phyloP scores from a whole-genome alignment of 805 yeast species.

The Zygotorulaspora florentina region DNA sequence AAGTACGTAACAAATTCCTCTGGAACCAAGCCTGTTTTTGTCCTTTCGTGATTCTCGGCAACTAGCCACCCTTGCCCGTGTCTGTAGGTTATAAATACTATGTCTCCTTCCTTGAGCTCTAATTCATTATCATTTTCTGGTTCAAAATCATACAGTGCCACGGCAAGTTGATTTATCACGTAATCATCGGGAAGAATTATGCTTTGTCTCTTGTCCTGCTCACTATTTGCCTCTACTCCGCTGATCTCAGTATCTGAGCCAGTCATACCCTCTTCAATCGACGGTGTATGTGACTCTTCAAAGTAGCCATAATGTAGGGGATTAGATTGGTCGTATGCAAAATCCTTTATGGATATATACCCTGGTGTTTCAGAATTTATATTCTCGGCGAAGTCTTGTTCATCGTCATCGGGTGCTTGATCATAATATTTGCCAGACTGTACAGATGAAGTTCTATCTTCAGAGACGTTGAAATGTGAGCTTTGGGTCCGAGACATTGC shows the following conservation, averaged over 20 bases:
- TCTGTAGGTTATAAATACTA: constrained; percentile 78
- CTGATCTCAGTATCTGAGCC: constrained; percentile 16
- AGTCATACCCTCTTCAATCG: constrained; percentile 24
- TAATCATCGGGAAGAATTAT: constrained; percentile 32
- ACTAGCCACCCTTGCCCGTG: constrained; percentile 99
- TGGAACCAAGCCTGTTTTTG: constrained; percentile 81
- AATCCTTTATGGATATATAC: constrained; percentile 64
- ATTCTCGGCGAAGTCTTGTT: constrained; percentile 11
- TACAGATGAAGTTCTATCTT: not conserved
- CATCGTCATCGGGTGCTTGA: constrained; percentile 13
- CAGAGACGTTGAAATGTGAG: not conserved
- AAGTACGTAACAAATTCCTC: constrained; percentile 79
- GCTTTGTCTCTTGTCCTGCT: constrained; percentile 28
- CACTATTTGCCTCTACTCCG: constrained; percentile 18
- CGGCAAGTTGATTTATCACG: constrained; percentile 55
- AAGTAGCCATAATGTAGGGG: constrained; percentile 67
- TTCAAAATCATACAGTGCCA: constrained; percentile 82
- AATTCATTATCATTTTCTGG: constrained; percentile 96
- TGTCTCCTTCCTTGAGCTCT: constrained; percentile 70
- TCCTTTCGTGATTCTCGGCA: constrained; percentile 51
- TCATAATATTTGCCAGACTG: constrained; percentile 1
- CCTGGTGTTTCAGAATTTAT: constrained; percentile 21
- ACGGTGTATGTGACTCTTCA: constrained; percentile 19
- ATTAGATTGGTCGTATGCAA: constrained; percentile 67
- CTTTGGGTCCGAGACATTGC: not conserved